Conservation (phyloP, 371 early-diverging fungal genomes). For the Actinomucor elegans region DNA sequence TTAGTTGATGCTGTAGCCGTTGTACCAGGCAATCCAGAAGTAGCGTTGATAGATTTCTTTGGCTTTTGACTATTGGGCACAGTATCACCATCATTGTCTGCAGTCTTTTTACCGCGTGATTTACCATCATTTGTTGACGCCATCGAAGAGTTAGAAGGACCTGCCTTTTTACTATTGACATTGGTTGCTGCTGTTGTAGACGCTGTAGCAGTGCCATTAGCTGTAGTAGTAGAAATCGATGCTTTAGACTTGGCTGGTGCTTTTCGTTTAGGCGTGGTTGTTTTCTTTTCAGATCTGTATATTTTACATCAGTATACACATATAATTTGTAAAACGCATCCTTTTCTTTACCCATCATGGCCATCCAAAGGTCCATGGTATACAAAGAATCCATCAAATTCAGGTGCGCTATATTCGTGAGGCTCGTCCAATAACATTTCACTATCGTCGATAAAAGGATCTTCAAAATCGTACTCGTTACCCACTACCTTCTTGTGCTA, state of each 20-base stretch:
- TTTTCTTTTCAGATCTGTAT: not conserved
- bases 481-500: conserved; percentile 6
- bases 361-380: conserved; percentile 52
- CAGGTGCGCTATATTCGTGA: conserved; percentile 31
- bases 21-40: not conserved
- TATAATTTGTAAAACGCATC: not conserved
- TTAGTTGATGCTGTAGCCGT: not conserved
- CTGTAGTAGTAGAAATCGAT: not conserved
- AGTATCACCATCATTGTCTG: no score
- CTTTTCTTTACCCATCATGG: conserved; percentile 41
- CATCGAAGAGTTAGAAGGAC: no score
- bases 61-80: no score
- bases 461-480: conserved; percentile 45
- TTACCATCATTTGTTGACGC: no score
- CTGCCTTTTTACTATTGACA: not conserved
- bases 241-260: conserved; percentile 14
- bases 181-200: not conserved
- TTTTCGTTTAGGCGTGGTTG: conserved; percentile 11
- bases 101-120: no score
- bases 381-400: conserved; percentile 46
- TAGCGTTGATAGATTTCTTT: no score
- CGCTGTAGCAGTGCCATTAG: no score
- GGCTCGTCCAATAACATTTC: conserved; percentile 50
- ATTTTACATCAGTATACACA: not conserved
- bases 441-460: conserved; percentile 56